Percentiles rank a stretch among this genome's conserved stretches.
These are phyloP conservation scores for Nemania serpens DNA, from an alignment of 2,329 filamentous ascomycete species.

Conservation along the genomic window DNA sequence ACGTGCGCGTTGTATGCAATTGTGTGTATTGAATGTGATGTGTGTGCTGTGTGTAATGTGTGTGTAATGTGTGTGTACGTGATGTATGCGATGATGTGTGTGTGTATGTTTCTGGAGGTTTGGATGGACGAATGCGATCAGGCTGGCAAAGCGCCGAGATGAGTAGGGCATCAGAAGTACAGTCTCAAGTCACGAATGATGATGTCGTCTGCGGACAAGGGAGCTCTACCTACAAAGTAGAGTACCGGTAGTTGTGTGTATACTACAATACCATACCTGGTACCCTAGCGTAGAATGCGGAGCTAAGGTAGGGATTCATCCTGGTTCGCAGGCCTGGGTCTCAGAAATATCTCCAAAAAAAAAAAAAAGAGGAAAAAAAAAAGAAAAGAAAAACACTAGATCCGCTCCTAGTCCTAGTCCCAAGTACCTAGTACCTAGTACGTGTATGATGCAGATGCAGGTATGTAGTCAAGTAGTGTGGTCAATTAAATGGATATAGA, in stretches of 20 bases:
- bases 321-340: conserved; percentile 15
- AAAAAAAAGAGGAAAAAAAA: too few relatives aligned
- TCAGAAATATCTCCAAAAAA: conserved; percentile 12
- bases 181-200: neutral
- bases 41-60: neutral
- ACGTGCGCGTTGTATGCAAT: neutral
- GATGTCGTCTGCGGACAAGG: too few relatives aligned
- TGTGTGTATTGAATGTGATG: neutral
- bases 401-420: conserved; percentile 21
- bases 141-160: conserved; percentile 2
- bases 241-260: too few relatives aligned
- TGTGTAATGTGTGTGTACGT: neutral
- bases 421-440: neutral
- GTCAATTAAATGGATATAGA: too few relatives aligned
- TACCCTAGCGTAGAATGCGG: neutral
- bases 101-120: too few relatives aligned
- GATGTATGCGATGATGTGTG: neutral
- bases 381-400: neutral
- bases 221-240: too few relatives aligned
- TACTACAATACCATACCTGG: neutral
- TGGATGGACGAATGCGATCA: conserved; percentile 8
- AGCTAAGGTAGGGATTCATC: conserved; percentile 1
- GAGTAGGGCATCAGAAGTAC: too few relatives aligned
- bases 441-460: too few relatives aligned
- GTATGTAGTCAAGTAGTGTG: too few relatives aligned